Evolutionary conservation across 371 early-diverging fungal genomes (phyloP), one percentile per base, ranked within the genome.

Genomic region (Paraphysoderma sedebokerense): DNA sequence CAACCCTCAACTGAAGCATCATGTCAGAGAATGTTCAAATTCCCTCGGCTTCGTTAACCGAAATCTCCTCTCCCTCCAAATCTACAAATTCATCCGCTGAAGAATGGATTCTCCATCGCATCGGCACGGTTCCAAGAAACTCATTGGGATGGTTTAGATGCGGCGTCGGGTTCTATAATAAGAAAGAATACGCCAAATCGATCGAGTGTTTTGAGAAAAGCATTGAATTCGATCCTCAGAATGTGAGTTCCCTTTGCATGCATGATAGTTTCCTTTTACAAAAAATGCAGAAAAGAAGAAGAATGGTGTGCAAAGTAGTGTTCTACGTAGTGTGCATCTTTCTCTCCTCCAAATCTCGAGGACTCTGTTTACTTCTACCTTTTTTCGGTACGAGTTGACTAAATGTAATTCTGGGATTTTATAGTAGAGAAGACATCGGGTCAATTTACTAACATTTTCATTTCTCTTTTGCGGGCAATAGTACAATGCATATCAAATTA

Each of bases 91-190:
- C 57, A 19, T 12, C 24, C 29, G 59, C 54, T 15, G 68, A 65
- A 44, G 72, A 71, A 39, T 71, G 72, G 72, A 62, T 71, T 0
- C 45, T 71, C 44, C 60, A 67, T 5, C 59, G 72, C 8, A 61
- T 71, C 36, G 72, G 72, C 13, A 52, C 63, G 0, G 42, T 64
- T 7, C 72, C 72, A 7, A 50, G 66, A 24, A 71, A 67, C 51
- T 71, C 72, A 15, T 57, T 71, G 13, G 72, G 72, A 3, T 71
- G 72, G 72, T 71, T 71, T 46, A 48, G 72, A 3, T 65, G 62
- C 49, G 72, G 72, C 22, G 66, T 71, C 27, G 71, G 67, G 0
- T 71, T 71, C 51, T 71, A 68, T 55, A 71, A 71, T 57, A 71
- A 71, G 49, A 66, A 68, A 51, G 71, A 71, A 38, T 71, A 51